Conservation (phyloP, 805 yeast species). For the Wickerhamiella hasegawae region DNA sequence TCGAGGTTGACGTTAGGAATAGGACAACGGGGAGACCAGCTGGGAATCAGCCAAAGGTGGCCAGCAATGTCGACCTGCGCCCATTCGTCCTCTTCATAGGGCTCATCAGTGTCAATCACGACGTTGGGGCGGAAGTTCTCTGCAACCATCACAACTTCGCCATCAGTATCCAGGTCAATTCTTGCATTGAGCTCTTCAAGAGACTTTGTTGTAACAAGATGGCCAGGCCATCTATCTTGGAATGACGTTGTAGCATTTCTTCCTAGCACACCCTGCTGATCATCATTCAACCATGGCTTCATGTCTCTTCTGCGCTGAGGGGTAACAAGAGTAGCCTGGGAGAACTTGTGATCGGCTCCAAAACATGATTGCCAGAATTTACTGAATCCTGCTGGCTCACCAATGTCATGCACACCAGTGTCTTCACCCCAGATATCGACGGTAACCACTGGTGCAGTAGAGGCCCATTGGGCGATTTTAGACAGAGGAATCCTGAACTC, state of each 20-base stretch:
- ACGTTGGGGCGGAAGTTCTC: constrained; percentile 22
- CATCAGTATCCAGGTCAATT: constrained; percentile 11
- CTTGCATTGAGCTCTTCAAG: constrained; percentile 13
- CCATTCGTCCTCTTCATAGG: constrained; percentile 24
- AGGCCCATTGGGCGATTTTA: not conserved
- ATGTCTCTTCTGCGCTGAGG: constrained; percentile 15
- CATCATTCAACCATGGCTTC: constrained; percentile 2
- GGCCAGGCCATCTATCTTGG: constrained; percentile 21
- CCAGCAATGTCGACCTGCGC: constrained; percentile 12
- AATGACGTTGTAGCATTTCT: constrained; percentile 12
- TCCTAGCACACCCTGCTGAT: constrained; percentile 5
- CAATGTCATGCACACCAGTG: constrained; percentile 15
- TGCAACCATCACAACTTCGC: constrained; percentile 9
- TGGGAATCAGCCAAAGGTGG: constrained; percentile 16
- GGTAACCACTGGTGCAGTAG: constrained; percentile 1
- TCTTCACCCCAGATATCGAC: constrained; percentile 18
- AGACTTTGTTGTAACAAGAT: constrained; percentile 17
- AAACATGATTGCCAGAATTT: constrained; percentile 1
- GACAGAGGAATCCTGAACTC: constrained; percentile 10
- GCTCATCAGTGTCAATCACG: constrained; percentile 17
- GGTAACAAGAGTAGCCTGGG: constrained; percentile 12
- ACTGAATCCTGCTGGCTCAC: constrained; percentile 5
- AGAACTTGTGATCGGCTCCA: constrained; percentile 2
- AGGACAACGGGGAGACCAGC: constrained; percentile 19
- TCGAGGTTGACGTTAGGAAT: constrained; percentile 19